A percentile compares a stretch with the other conserved stretches of the same genome.
phyloP scores from a whole-genome alignment of 306 rosid genomes.

The Medicago ruthenica region DNA sequence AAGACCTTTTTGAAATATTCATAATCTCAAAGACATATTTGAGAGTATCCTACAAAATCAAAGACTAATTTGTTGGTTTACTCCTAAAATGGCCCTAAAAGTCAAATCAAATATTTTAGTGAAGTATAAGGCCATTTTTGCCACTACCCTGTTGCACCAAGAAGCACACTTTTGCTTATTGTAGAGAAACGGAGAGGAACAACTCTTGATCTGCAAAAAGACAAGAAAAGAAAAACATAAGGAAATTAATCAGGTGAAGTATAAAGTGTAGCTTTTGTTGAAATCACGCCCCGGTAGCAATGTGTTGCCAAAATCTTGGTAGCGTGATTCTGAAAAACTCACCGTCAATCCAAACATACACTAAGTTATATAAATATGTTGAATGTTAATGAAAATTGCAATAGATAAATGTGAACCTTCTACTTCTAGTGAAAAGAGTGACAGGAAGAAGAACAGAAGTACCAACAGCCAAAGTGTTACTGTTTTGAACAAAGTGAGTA shows the following conservation, averaged over 20 bases:
- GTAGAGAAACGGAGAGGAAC: conserved; percentile 76
- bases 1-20: too few species aligned
- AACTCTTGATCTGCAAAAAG: conserved; percentile 60
- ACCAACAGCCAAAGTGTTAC: conserved; percentile 71
- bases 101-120: background rate
- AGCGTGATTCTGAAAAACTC: background rate
- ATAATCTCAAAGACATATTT: too few species aligned
- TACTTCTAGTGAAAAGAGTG: conserved; percentile 59
- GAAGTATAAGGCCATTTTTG: conserved; percentile 44
- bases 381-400: background rate
- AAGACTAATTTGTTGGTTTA: too few species aligned
- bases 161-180: conserved; percentile 65
- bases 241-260: background rate
- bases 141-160: conserved; percentile 75
- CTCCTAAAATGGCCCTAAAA: too few species aligned
- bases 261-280: background rate
- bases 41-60: too few species aligned
- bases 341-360: background rate
- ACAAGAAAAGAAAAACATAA: conserved; percentile 38
- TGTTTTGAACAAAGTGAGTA: conserved; percentile 83
- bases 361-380: background rate
- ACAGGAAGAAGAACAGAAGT: conserved; percentile 68
- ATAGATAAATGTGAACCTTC: conserved; percentile 42
- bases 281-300: background rate
- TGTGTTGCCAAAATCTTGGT: background rate